Base-by-base conservation (phyloP, 129 eudicot species). In the Sambucus nigra region DNA sequence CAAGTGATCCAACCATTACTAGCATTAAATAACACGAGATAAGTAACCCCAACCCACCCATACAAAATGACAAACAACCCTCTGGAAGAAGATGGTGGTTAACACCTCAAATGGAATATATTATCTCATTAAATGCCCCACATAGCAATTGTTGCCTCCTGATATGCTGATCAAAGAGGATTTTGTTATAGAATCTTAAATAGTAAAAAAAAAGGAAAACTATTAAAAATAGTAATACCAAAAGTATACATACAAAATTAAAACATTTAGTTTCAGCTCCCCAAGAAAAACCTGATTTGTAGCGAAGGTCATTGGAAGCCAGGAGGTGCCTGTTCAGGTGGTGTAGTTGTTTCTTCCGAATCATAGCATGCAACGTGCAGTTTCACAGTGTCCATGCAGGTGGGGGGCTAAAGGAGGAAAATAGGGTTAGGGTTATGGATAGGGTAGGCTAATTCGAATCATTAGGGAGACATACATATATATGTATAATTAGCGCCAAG, bases 401-500 rank as follows among this genome's bases (percentile, higher is more conserved):
- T n/a, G n/a, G n/a, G n/a, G n/a, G n/a, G n/a, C n/a, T n/a, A n/a
- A n/a, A n/a, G 38, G 5, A 11, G 38, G n/a, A 42, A 65, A 69
- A 26, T 71, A 76, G 74, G 72, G 63, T 64, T 77, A 74, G 91
- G 76, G 74, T 70, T 77, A 35, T 2, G 42, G 13, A 7, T 35
- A 35, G 42, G 42, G 42, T 35, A 7, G n/a, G 55, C 25, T n/a
- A 25, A 20, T 7, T n/a, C n/a, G n/a, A n/a, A n/a, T n/a, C n/a
- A n/a, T n/a, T n/a, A n/a, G n/a, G n/a, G n/a, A n/a, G n/a, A n/a
- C n/a, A n/a, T n/a, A n/a, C n/a, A n/a, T n/a, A n/a, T n/a, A n/a
- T n/a, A n/a, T 53, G 3, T 7, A 3, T 6, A 39, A 12, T 40
- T 16, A 83, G 16, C 62, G 78, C 96, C 96, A 87, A 45, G 96